A percentile compares a stretch with the other conserved stretches of the same genome.
These are phyloP conservation scores for Kluyveromyces dobzhanskii DNA, from an alignment of 805 yeast species.

Conservation along the genomic window DNA sequence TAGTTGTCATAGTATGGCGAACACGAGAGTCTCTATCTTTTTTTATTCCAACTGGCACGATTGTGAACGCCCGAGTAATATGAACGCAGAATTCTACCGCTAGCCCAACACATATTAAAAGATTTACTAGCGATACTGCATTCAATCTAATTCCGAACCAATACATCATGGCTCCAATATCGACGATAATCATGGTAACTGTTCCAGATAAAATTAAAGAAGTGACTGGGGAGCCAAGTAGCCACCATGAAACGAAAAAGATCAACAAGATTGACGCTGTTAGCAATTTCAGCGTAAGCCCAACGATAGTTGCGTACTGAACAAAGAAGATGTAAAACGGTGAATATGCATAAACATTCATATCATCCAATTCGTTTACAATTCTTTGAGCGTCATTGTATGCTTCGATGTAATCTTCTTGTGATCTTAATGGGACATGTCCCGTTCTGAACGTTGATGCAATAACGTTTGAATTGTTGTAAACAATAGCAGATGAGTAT, in stretches of 20 bases:
- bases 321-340: constrained; percentile 91
- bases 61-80: constrained; percentile 68
- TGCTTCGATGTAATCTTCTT: constrained; percentile 74
- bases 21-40: constrained; percentile 30
- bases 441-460: constrained; percentile 72
- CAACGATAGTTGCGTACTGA: constrained; percentile 64
- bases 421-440: constrained; percentile 74
- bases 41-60: constrained; percentile 29
- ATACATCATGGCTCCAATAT: constrained; percentile 76
- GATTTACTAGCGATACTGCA: constrained; percentile 83
- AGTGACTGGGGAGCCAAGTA: constrained; percentile 61
- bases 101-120: constrained; percentile 86
- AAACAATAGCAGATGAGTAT: constrained; percentile 51
- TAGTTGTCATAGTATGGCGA: constrained; percentile 55
- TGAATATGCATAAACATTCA: constrained; percentile 78
- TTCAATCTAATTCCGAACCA: constrained; percentile 69
- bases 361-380: constrained; percentile 45
- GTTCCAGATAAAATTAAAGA: constrained; percentile 49
- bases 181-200: constrained; percentile 55
- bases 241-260: constrained; percentile 41
- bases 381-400: constrained; percentile 65
- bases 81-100: constrained; percentile 93
- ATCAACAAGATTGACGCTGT: constrained; percentile 45
- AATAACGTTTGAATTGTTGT: constrained; percentile 35
- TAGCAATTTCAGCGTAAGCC: constrained; percentile 48